Conservation (phyloP, 768 basidiomycete genomes). For the Serpula lacrymans region DNA sequence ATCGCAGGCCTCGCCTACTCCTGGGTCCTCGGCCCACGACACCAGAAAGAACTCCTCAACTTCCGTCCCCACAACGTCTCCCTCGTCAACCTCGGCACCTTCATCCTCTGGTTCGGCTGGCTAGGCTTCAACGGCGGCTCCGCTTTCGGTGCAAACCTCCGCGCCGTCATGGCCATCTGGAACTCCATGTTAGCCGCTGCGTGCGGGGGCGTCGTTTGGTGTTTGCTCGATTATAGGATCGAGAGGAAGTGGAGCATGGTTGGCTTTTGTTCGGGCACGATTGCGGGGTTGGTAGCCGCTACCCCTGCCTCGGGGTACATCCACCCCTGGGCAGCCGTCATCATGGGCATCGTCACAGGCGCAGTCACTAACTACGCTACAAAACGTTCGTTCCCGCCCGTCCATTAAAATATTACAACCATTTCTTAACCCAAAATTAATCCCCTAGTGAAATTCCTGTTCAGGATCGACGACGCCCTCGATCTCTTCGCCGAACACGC, state of each 20-base stretch:
- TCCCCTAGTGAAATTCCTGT: slow-evolving; percentile 60
- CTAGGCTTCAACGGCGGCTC: slow-evolving; percentile 90
- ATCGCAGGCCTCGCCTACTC: slow-evolving; percentile 83
- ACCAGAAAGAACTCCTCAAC: slow-evolving; percentile 66
- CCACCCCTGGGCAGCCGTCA: slow-evolving; percentile 70
- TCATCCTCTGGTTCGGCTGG: slow-evolving; percentile 87
- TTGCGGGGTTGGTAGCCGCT: slow-evolving; percentile 84
- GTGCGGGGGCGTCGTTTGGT: slow-evolving; percentile 82
- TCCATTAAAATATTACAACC: slow-evolving; percentile 1
- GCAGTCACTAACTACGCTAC: slow-evolving; percentile 81
- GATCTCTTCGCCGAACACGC: slow-evolving; percentile 94
- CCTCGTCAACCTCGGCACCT: slow-evolving; percentile 78
- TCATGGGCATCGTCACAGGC: slow-evolving; percentile 73
- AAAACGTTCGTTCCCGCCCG: slow-evolving; percentile 47
- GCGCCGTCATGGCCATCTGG: slow-evolving; percentile 82
- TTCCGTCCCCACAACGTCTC: slow-evolving; percentile 90
- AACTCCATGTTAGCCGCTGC: slow-evolving; percentile 87
- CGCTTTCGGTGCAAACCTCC: slow-evolving; percentile 83
- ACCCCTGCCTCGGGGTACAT: slow-evolving; percentile 86
- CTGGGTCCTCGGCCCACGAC: slow-evolving; percentile 80
- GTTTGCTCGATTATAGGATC: slow-evolving; percentile 71
- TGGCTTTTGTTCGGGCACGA: slow-evolving; percentile 85
- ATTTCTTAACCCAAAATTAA: slow-evolving; percentile 6
- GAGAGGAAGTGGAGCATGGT: slow-evolving; percentile 87
- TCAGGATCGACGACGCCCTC: slow-evolving; percentile 82